Evolutionary conservation across 306 rosid species (phyloP).

Genomic region (Quercus mongolica): DNA sequence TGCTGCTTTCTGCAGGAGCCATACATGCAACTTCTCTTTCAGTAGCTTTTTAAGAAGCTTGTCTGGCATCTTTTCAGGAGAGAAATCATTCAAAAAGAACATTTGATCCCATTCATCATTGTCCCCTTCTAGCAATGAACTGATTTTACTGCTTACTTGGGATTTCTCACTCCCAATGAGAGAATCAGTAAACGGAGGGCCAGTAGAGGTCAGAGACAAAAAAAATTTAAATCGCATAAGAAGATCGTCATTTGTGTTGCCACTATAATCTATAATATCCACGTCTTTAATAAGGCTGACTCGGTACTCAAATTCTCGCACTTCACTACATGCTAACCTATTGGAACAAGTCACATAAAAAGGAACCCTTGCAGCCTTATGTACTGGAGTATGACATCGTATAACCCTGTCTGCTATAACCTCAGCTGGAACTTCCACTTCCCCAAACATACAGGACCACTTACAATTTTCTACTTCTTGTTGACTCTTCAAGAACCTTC

Average conservation of each 20-base stretch:
- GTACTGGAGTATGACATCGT: too few species aligned
- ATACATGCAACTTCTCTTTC: slow-evolving; percentile 59
- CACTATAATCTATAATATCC: slow-evolving; percentile 24
- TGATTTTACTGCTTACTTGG: slow-evolving; percentile 49
- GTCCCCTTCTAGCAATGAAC: slow-evolving; percentile 50
- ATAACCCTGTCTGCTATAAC: too few species aligned
- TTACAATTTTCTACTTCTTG: too few species aligned
- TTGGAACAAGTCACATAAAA: too few species aligned
- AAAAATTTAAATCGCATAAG: slow-evolving; percentile 45
- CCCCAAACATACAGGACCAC: too few species aligned
- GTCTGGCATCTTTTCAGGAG: slow-evolving; percentile 49
- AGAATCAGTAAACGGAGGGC: slow-evolving; percentile 31
- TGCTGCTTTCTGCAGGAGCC: slow-evolving; percentile 74
- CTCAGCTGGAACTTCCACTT: too few species aligned
- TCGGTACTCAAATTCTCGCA: slow-evolving; percentile 48
- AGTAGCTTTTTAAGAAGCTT: slow-evolving; percentile 59
- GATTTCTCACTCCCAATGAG: slow-evolving; percentile 30
- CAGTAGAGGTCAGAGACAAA: slow-evolving; percentile 28
- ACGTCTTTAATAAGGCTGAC: slow-evolving; percentile 29
- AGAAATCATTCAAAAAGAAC: slow-evolving; percentile 27
- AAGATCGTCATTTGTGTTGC: slow-evolving; percentile 30
- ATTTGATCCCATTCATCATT: slow-evolving; percentile 53
- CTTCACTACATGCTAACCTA: too few species aligned
- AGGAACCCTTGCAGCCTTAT: too few species aligned
- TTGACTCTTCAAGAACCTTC: too few species aligned